Percentiles rank a stretch among this genome's conserved stretches.
phyloP scores from a whole-genome alignment of 805 yeast species.

The Zygosaccharomyces rouxii region DNA sequence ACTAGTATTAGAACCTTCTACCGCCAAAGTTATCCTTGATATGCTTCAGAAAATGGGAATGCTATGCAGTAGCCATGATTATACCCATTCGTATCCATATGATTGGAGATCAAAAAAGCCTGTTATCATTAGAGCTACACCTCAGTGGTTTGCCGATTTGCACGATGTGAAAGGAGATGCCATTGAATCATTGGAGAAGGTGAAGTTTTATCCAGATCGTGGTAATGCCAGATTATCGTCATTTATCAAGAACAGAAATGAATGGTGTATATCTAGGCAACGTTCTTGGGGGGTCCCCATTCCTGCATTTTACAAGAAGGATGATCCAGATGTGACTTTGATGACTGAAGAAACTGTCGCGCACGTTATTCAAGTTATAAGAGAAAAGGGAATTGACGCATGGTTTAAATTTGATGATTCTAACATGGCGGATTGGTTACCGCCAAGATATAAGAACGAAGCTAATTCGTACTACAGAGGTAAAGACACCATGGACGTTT shows the following conservation, averaged over 20 bases:
- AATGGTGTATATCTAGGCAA: constrained; percentile 98
- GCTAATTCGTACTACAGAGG: constrained; percentile 56
- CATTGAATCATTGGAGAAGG: constrained; percentile 51
- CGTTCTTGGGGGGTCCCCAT: constrained; percentile 98
- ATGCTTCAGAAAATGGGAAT: constrained; percentile 40
- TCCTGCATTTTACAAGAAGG: constrained; percentile 67
- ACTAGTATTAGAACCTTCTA: constrained; percentile 54
- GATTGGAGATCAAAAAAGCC: constrained; percentile 98
- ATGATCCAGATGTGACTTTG: constrained; percentile 57
- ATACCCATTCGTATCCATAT: constrained; percentile 84
- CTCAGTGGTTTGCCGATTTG: constrained; percentile 94
- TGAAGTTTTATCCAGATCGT: constrained; percentile 66
- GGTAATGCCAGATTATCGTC: constrained; percentile 69
- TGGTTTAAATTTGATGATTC: constrained; percentile 67
- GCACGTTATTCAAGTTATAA: constrained; percentile 53
- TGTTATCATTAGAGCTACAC: constrained; percentile 89
- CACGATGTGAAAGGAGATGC: constrained; percentile 66
- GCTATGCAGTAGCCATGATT: constrained; percentile 47
- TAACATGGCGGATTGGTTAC: constrained; percentile 58
- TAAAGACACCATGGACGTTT: constrained; percentile 93
- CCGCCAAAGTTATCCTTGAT: constrained; percentile 45
- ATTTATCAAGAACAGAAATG: constrained; percentile 72
- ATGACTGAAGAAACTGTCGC: constrained; percentile 53
- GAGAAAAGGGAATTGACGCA: constrained; percentile 59
- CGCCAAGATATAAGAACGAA: constrained; percentile 41